Evolutionary conservation across 306 rosid species (phyloP), one percentile per base, ranked within the genome.

Genomic region (Trifolium subterraneum): DNA sequence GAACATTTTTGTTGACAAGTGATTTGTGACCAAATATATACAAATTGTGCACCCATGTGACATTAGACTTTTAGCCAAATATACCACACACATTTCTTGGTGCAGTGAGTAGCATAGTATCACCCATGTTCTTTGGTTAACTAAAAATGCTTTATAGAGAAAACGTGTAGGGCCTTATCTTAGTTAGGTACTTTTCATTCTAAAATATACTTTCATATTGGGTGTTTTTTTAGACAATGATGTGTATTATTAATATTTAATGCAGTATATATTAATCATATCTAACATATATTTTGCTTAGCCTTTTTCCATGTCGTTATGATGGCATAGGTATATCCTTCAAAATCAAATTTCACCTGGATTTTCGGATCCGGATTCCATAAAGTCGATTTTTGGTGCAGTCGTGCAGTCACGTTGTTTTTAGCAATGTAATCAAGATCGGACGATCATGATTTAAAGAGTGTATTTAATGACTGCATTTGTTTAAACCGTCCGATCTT

Each of bases 141-240:
- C 27, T 14, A 41, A 66, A 38, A 72, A 54, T 33, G 44, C 1
- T 11, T 42, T 41, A 16, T 20, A 36, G 74, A 58, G 75, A 82
- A 86, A 82, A 73, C 81, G 85, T 16, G 89, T 85, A 86, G 89
- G 78, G 10, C 79, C 81, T 16, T n/a, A n/a, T n/a, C n/a, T n/a
- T n/a, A n/a, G n/a, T n/a, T 10, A 23, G 71, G 11, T 15, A 58
- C 80, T 54, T 67, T 67, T 16, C 7, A 66, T 71, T 68, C 64
- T 70, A 67, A 65, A 39, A 42, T 22, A 66, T 19, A 52, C 62
- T 44, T 47, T 54, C 39, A 5, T 55, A 63, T 75, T 61, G 5
- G 35, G 10, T 58, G 16, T 74, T 81, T 67, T 52, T 60, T 72
- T 45, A 58, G 75, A 63, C 71, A 73, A 80, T 64, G 68, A 80